Conservation (phyloP, 345 rosid species). For the Syzygium aromaticum region DNA sequence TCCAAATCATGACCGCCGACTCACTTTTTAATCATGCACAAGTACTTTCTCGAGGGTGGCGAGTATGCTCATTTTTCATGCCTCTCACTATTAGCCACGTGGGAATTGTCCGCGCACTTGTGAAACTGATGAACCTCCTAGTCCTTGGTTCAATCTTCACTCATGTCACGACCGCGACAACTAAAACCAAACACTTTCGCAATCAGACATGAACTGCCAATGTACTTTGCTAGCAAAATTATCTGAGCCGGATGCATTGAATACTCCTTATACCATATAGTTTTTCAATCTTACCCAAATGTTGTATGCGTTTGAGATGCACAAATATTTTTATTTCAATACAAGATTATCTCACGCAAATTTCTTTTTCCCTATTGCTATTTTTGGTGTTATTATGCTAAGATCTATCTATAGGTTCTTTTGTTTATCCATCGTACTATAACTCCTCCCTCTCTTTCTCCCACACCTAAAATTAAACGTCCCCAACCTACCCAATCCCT, state of each 20-base stretch:
- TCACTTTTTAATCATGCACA: not conserved
- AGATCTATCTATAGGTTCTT: not conserved
- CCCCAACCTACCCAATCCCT: not conserved
- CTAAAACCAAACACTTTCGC: not conserved
- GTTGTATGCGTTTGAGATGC: not conserved
- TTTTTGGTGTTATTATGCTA: not conserved
- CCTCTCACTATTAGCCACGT: not conserved
- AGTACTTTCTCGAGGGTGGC: not conserved
- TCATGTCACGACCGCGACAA: not conserved
- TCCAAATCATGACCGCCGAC: not conserved
- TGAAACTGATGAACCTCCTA: not conserved
- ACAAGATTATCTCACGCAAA: not conserved
- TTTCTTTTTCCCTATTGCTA: not conserved
- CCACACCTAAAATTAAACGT: too few relatives aligned
- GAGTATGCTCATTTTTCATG: not conserved
- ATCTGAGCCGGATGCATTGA: not conserved
- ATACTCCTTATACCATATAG: not conserved
- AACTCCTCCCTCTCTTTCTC: not conserved
- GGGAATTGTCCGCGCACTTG: not conserved
- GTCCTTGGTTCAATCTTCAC: not conserved
- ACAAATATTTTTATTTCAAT: not conserved
- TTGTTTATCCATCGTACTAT: not conserved
- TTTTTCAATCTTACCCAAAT: not conserved
- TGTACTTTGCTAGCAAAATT: not conserved
- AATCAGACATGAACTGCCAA: not conserved